A percentile compares a stretch with the other conserved stretches of the same genome.
These are phyloP conservation scores for Moniliella sp. DNA, from an alignment of 1,284 basidiomycete species.

Conservation along the genomic window DNA sequence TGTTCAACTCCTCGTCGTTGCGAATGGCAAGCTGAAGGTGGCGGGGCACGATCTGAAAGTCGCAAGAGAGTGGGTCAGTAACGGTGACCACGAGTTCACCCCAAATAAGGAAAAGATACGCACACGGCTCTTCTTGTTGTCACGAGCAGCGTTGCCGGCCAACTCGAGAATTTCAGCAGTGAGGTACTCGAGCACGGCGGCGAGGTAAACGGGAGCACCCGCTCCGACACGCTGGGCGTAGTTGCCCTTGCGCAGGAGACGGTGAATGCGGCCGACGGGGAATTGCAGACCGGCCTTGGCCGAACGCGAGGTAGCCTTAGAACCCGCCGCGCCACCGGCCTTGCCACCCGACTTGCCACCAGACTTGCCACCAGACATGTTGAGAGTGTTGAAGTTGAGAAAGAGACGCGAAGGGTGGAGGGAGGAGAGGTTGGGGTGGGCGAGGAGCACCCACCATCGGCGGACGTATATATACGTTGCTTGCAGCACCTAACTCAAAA, in stretches of 20 bases:
- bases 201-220: slow-evolving; percentile 60
- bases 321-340: slow-evolving; percentile 34
- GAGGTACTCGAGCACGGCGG: slow-evolving; percentile 62
- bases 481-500: too few species aligned
- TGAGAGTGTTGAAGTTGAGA: slow-evolving; percentile 1
- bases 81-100: too few species aligned
- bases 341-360: slow-evolving; percentile 38
- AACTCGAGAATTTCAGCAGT: slow-evolving; percentile 69
- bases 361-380: slow-evolving; percentile 15
- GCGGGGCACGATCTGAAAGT: slow-evolving; percentile 72
- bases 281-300: slow-evolving; percentile 48
- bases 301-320: slow-evolving; percentile 51
- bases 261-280: slow-evolving; percentile 69
- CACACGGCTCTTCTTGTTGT: slow-evolving; percentile 64
- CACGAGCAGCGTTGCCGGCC: slow-evolving; percentile 52
- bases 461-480: too few species aligned
- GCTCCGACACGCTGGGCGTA: slow-evolving; percentile 57
- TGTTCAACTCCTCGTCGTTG: slow-evolving; percentile 41
- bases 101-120: too few species aligned
- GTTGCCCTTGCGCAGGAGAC: slow-evolving; percentile 64
- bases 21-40: slow-evolving; percentile 73
- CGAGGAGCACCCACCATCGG: too few species aligned
- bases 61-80: too few species aligned
- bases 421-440: neutral
- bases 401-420: too few species aligned